Evolutionary conservation across 345 rosid species (phyloP).

Genomic region (Mallotus nudiflorus): DNA sequence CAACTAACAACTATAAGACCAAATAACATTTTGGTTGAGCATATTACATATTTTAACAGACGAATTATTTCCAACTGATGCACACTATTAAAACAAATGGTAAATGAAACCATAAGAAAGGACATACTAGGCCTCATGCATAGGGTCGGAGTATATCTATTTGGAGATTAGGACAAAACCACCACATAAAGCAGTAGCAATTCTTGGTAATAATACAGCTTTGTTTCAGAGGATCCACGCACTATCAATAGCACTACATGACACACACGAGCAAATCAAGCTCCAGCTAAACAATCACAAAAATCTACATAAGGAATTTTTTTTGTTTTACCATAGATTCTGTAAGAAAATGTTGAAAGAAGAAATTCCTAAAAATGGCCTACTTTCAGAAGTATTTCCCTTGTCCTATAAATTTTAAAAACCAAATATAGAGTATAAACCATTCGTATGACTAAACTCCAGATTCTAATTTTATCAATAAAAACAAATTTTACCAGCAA

Average conservation of each 20-base stretch:
- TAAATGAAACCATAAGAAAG: not conserved
- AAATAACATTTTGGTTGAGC: not conserved
- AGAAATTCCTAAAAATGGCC: not conserved
- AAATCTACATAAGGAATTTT: not conserved
- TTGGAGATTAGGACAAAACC: not conserved
- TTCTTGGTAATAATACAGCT: not conserved
- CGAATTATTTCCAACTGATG: not conserved
- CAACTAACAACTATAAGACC: not conserved
- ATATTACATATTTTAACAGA: not conserved
- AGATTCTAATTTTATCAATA: not conserved
- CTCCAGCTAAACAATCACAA: slow-evolving; percentile 9
- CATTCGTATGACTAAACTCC: not conserved
- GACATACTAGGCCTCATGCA: not conserved
- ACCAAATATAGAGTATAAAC: not conserved
- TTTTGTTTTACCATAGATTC: slow-evolving; percentile 9
- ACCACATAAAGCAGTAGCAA: not conserved
- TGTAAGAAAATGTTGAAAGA: not conserved
- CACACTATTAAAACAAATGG: not conserved
- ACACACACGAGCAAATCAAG: not conserved
- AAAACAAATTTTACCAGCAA: not conserved
- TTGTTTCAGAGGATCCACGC: slow-evolving; percentile 7
- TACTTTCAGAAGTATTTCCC: not conserved
- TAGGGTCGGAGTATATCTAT: not conserved
- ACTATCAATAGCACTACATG: slow-evolving; percentile 14
- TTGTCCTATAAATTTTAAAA: not conserved